Conservation (phyloP, 2,329 filamentous ascomycete species). For the Fusarium sp. region DNA sequence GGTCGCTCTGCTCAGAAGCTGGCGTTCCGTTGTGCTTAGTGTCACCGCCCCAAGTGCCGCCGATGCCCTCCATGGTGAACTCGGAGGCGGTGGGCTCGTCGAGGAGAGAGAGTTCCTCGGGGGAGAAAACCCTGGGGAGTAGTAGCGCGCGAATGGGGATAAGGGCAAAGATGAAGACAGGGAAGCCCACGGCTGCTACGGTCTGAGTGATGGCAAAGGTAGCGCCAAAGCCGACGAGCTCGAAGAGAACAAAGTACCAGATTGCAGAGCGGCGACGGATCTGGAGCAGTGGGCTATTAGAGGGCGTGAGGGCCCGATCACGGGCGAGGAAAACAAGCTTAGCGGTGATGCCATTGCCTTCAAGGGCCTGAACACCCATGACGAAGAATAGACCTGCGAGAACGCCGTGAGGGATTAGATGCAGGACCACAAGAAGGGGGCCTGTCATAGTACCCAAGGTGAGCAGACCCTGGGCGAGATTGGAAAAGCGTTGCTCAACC, state of each 20-base stretch:
- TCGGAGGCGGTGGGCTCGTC: conserved; percentile 80
- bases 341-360: conserved; percentile 79
- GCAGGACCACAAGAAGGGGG: conserved; percentile 77
- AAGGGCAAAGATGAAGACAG: conserved; percentile 75
- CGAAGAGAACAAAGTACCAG: conserved; percentile 76
- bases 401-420: conserved; percentile 82
- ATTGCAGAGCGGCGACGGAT: conserved; percentile 72
- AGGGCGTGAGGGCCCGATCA: conserved; percentile 71
- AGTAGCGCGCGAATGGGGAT: conserved; percentile 74
- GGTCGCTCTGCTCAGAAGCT: conserved; percentile 19
- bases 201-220: conserved; percentile 88
- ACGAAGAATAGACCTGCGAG: conserved; percentile 85
- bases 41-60: conserved; percentile 66
- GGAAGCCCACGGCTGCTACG: conserved; percentile 83
- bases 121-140: conserved; percentile 69
- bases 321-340: conserved; percentile 77
- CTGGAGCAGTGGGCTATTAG: conserved; percentile 68
- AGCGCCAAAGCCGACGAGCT: conserved; percentile 76
- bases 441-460: conserved; percentile 83
- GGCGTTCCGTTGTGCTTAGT: conserved; percentile 41
- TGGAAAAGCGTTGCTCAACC: conserved; percentile 82
- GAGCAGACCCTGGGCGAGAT: conserved; percentile 80
- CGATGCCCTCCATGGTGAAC: conserved; percentile 81
- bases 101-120: conserved; percentile 69
- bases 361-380: conserved; percentile 83